Base-by-base conservation (phyloP, 2,329 filamentous ascomycete genomes). In the Trichoderma aggressivum region DNA sequence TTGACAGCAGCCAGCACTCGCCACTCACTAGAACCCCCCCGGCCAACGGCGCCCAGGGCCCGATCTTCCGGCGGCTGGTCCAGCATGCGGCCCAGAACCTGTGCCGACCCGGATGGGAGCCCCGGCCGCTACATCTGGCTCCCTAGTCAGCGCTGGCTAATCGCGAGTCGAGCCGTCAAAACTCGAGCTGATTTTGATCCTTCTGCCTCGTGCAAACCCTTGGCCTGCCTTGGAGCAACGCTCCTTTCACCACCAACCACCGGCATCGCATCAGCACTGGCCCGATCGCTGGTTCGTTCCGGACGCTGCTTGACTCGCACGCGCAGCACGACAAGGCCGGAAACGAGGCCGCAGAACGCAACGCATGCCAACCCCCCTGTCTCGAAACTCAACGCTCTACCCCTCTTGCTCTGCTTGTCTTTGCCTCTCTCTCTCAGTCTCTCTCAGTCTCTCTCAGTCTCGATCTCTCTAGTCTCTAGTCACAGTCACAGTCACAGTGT, bases 21-120 rank as follows among this genome's bases (percentile, higher is more conserved):
- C 55, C 55, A 32, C 28, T n/a, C 30, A 14, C 28, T 14, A 11
- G 34, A 10, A 21, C 18, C 55, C 53, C 26, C 43, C 28, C 65
- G 65, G 65, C 26, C 26, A 24, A 24, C 65, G 65, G 65, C 65
- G 65, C 30, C 39, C 39, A 36, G 59, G 34, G 55, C 56, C 65
- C 65, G 65, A 61, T 60, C 55, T 68, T 60, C 65, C 65, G 65
- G 65, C 56, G 55, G 53, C 64, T 67, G 12, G 64, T 47, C 55
- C 53, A 59, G 43, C 56, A 32, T 32, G 55, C 55, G 55, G 55
- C 26, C 63, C 63, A 55, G 50, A 56, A 43, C 10, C n/a, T 58
- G 36, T 34, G 36, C 65, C 53, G 39, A 32, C 28, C 65, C 65
- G 65, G 65, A 60, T 68, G 32, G 24, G 55, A 58, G 63, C 50